A percentile compares a stretch with the other conserved stretches of the same genome.
These are phyloP conservation scores for Biscogniauxia mediterranea DNA, from an alignment of 2,329 filamentous ascomycete species.

Conservation along the genomic window DNA sequence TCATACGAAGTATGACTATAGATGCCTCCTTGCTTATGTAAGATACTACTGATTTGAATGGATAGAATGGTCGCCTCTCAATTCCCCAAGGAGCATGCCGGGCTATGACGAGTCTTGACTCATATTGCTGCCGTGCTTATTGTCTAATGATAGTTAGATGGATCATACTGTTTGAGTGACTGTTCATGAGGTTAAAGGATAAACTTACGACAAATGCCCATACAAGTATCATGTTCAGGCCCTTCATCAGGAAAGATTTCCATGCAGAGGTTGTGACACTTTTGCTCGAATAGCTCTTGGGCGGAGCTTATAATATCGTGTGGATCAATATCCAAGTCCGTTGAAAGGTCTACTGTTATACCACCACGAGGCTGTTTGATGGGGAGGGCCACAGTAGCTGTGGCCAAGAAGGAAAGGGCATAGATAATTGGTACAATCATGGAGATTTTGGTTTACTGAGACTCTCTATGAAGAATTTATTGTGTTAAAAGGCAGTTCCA, in stretches of 20 bases:
- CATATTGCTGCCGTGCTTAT: neutral
- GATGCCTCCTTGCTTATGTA: no score
- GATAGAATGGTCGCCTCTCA: no score
- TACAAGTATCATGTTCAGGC: conserved; percentile 15
- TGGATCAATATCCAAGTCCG: conserved; percentile 1
- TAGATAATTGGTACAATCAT: no score
- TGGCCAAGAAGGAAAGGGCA: conserved; percentile 1
- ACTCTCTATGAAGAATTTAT: no score
- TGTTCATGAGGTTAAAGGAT: neutral
- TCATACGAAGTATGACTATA: no score
- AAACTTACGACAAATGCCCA: conserved; percentile 21
- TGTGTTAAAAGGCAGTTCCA: no score
- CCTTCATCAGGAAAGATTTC: conserved; percentile 14
- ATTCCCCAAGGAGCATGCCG: no score
- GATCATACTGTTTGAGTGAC: conserved; percentile 45
- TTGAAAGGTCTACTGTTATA: conserved; percentile 1
- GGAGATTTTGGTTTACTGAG: no score
- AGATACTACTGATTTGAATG: no score
- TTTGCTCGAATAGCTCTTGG: conserved; percentile 12
- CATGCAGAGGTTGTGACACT: conserved; percentile 19
- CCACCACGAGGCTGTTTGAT: neutral
- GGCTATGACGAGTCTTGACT: no score
- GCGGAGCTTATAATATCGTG: conserved; percentile 10
- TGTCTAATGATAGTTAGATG: neutral
- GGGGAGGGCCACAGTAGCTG: conserved; percentile 10